Evolutionary conservation across 2,329 filamentous ascomycete species (phyloP).

Genomic region (Onygenales sp.): DNA sequence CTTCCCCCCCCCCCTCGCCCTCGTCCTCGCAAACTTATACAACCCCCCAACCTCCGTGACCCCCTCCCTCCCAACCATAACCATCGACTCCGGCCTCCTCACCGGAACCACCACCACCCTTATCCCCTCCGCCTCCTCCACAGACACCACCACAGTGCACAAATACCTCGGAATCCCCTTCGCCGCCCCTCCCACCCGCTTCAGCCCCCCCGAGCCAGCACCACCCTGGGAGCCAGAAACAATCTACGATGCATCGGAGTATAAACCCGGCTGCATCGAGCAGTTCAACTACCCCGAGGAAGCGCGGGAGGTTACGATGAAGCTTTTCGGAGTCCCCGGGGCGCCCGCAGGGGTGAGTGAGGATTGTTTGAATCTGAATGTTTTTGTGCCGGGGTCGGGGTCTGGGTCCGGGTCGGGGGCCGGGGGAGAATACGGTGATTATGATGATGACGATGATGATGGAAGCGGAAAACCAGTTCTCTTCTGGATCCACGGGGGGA

Average conservation of each 20-base stretch:
- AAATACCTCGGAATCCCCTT: conserved; percentile 25
- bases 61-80: conserved; percentile 11
- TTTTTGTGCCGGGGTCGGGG: conserved; percentile 15
- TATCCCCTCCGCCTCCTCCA: conserved; percentile 2
- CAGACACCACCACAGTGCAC: conserved; percentile 12
- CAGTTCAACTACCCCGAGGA: conserved; percentile 19
- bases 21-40: too few species aligned
- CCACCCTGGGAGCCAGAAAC: background rate
- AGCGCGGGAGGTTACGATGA: conserved; percentile 19
- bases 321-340: conserved; percentile 13
- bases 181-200: conserved; percentile 18
- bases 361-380: conserved; percentile 25
- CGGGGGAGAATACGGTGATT: too few species aligned
- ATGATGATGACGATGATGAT: conserved; percentile 2
- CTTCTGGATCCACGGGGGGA: conserved; percentile 22
- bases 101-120: conserved; percentile 19
- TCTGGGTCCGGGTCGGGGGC: background rate
- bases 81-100: conserved; percentile 18
- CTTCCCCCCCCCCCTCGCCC: too few species aligned
- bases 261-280: conserved; percentile 16
- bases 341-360: conserved; percentile 19
- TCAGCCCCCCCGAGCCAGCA: conserved; percentile 15
- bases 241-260: conserved; percentile 18
- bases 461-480: conserved; percentile 17
- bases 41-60: too few species aligned